A percentile compares a stretch with the other conserved stretches of the same genome.
Evolutionary conservation across 192 early-diverging fungal species (phyloP).

Genomic region (Dispira simplex): DNA sequence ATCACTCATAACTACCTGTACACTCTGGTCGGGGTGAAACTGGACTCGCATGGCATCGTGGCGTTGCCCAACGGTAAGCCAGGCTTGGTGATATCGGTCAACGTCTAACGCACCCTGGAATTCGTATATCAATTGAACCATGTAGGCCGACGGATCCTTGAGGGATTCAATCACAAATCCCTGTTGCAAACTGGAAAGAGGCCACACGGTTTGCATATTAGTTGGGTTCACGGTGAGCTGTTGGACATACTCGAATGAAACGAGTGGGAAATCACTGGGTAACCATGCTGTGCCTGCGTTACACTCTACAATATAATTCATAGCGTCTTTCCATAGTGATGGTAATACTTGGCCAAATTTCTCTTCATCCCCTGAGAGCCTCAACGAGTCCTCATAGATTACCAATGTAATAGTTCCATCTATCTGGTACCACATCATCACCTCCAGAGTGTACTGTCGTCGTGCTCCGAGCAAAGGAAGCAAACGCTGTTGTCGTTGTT

Average conservation of each 20-base stretch:
- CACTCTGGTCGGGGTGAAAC: background rate
- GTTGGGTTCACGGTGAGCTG: background rate
- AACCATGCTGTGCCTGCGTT: background rate
- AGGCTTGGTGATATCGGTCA: background rate
- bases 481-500: too few species aligned
- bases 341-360: background rate
- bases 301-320: background rate
- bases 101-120: background rate
- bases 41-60: background rate
- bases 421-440: too few species aligned
- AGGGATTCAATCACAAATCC: constrained; percentile 8
- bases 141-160: constrained; percentile 6
- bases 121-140: constrained; percentile 4
- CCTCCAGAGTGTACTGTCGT: too few species aligned
- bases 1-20: background rate
- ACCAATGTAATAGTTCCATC: too few species aligned
- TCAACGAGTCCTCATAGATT: too few species aligned
- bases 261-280: background rate
- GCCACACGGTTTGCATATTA: background rate
- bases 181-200: constrained; percentile 1
- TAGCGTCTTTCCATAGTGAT: background rate
- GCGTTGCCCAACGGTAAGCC: background rate
- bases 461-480: too few species aligned
- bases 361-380: too few species aligned
- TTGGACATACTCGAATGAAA: background rate